phyloP scores from a whole-genome alignment of 2,329 filamentous ascomycete genomes.

The Ilyonectria mors-panacis region DNA sequence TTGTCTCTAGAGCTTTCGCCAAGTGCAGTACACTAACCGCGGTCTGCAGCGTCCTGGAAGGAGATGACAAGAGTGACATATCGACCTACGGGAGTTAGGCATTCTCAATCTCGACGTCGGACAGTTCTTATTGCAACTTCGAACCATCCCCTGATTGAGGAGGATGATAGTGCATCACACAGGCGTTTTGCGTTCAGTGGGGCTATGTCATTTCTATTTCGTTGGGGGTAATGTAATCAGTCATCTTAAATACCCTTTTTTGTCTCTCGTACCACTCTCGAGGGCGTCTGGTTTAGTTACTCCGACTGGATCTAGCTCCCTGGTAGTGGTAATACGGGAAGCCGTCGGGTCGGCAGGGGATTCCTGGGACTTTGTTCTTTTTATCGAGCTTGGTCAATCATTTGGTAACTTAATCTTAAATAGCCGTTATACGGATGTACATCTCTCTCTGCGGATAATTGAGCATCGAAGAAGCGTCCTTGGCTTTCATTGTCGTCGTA shows the following conservation, averaged over 20 bases:
- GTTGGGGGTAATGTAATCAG: slow-evolving; percentile 3
- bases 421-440: background rate
- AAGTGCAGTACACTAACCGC: slow-evolving; percentile 14
- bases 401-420: background rate
- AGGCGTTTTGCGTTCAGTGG: slow-evolving; percentile 16
- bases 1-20: background rate
- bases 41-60: slow-evolving; percentile 64
- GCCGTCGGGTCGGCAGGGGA: background rate
- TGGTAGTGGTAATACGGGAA: background rate
- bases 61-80: slow-evolving; percentile 68
- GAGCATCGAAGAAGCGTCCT: background rate
- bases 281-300: background rate
- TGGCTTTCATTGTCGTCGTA: slow-evolving; percentile 25
- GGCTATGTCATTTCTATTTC: slow-evolving; percentile 14
- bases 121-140: background rate
- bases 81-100: slow-evolving; percentile 58
- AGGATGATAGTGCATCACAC: slow-evolving; percentile 7
- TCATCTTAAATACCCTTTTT: slow-evolving; percentile 34
- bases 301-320: too few species aligned
- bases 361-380: background rate
- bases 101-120: background rate
- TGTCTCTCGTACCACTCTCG: slow-evolving; percentile 1
- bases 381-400: background rate
- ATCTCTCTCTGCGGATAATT: background rate
- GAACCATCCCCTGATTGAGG: background rate